Evolutionary conservation across 1,139 yeast genomes (phyloP), one percentile per base, ranked within the genome.

Genomic region (Hansenula anomala): DNA sequence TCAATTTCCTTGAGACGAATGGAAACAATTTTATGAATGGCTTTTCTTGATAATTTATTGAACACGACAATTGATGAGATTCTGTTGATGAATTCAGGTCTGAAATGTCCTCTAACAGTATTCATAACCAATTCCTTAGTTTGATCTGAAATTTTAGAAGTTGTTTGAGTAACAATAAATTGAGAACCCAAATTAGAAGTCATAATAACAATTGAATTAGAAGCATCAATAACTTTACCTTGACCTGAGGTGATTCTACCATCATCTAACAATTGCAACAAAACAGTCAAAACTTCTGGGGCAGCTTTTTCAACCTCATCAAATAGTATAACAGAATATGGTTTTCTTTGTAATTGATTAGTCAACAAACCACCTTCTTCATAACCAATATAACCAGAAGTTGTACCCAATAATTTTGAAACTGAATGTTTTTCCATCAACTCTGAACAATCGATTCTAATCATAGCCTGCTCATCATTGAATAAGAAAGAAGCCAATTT

Each of bases 261-360:
- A 63, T 94, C 99, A 58, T 94, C 99, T 46, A 92, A 71, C 63
- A 92, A 78, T 61, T 92, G 98, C 53, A 92, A 72, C 55, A 92
- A 71, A 17, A 92, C 81, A 6, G 96, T 94, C 61, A 92, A 73
- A 3, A 94, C 98, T 61, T 92, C 97, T 2, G 98, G 98, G 3
- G 96, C 96, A n/a, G 98, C 99, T 66, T 92, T 92, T 59, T 92
- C 98, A 42, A 92, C 95, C 66, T 92, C 98, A 66, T 92, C 98
- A 57, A 92, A 92, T 48, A 92, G 71, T 24, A 92, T 76, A 22
- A 94, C 98, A 6, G 97, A 86, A 68, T 92, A 94, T 39, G 99
- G 98, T 47, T 85, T 81, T 59, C 97, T 78, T 45, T 88, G 74
- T 45, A 92, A 72, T 44, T 94, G 95, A 56, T 92, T 96, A 3